Evolutionary conservation across 208 protist genomes (phyloP), one percentile per base, ranked within the genome.

Genomic region (Polymyxa betae): DNA sequence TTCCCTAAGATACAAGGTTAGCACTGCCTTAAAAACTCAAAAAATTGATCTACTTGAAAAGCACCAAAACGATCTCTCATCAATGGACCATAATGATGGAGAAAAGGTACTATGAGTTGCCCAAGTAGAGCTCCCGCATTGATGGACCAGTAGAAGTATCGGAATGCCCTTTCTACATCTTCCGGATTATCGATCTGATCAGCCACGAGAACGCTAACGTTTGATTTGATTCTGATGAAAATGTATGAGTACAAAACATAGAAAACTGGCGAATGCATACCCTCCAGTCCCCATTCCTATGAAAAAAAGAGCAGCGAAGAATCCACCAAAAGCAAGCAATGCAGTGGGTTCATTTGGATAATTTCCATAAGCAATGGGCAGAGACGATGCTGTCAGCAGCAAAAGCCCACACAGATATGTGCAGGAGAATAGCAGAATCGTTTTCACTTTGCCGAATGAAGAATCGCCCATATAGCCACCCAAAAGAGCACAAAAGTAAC

Each of bases 81-180:
- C 20, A 66, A 16, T 16, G 54, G 54, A 66, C 54, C 54, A 29
- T 32, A 66, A 29, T 66, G 54, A 66, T 66, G 54, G 20, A 66
- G 29, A 16, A 66, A 29, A 29, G 54, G 54, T 16, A 66, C 54
- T 16, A 66, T 66, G 20, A 66, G 54, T 29, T 66, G 54, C 20
- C 54, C 54, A 16, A 66, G 54, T 16, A 66, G 54, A 29, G 54
- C 54, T 32, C 54, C 54, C 54, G 54, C 54, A 29, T 66, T 66
- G 54, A 66, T 66, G 54, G 54, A 16, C 54, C 54, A 66, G 54
- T 66, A 66, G 29, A 66, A 66, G 54, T 66, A 66, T 66, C 54
- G 54, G 54, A 66, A 66, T 16, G 54, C 54, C 16, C 54, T 16
- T 66, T 66, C 54, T 16, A 66, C 29, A 16, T 32, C 20, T 66